phyloP scores from a whole-genome alignment of 1,284 basidiomycete genomes.

The Melampsora americana region DNA sequence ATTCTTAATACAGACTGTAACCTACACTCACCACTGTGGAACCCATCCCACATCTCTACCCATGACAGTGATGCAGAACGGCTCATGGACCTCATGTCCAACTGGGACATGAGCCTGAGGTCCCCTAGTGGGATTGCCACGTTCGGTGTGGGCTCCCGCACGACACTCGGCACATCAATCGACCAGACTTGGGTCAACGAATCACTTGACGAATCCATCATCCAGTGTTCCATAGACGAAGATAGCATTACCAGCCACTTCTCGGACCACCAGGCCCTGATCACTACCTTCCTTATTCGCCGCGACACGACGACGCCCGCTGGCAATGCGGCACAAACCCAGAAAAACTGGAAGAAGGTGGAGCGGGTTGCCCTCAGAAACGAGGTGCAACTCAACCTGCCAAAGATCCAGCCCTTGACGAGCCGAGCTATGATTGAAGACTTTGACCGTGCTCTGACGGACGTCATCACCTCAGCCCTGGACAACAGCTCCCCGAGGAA shows the following conservation, averaged over 20 bases:
- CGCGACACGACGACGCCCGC: background rate
- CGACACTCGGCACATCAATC: background rate
- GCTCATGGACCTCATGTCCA: background rate
- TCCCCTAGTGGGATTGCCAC: constrained; percentile 18
- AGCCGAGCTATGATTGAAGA: background rate
- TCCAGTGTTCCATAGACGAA: background rate
- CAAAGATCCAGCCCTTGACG: background rate
- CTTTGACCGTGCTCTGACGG: too few relatives aligned
- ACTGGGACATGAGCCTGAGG: background rate
- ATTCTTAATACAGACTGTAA: constrained; percentile 15
- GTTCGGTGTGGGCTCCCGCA: background rate
- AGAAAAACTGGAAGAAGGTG: background rate
- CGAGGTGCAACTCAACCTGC: background rate
- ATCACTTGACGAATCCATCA: background rate
- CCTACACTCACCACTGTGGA: constrained; percentile 5
- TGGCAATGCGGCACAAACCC: background rate
- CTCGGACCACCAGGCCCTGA: constrained; percentile 28
- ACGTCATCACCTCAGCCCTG: too few relatives aligned
- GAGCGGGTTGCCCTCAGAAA: background rate
- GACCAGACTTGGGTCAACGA: too few relatives aligned
- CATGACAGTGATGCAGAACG: background rate
- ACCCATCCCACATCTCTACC: background rate
- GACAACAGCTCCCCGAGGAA: too few relatives aligned
- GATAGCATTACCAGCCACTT: background rate
- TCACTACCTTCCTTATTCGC: background rate